Percentiles rank a stretch among this genome's conserved stretches.
Evolutionary conservation across 2,329 filamentous ascomycete species (phyloP).

Genomic region (Blastomyces silverae): DNA sequence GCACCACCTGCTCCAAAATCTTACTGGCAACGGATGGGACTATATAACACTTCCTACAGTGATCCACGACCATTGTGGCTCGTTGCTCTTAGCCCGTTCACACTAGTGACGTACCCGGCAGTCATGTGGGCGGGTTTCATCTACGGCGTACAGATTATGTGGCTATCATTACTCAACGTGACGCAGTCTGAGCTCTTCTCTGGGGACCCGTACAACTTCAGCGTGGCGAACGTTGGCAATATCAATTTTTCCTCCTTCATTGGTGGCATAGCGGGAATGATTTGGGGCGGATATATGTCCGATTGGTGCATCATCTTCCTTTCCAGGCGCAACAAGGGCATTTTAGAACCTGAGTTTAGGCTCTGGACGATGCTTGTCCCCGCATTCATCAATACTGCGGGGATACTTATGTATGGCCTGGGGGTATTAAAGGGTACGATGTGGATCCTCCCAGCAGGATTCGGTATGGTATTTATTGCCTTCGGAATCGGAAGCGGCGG

Average conservation of each 20-base stretch:
- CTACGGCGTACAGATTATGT: constrained; percentile 28
- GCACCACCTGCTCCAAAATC: constrained; percentile 33
- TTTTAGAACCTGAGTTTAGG: constrained; percentile 44
- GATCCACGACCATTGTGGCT: constrained; percentile 24
- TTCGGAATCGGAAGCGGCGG: constrained; percentile 27
- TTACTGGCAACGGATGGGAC: constrained; percentile 40
- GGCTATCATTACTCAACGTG: constrained; percentile 31
- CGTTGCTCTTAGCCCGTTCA: constrained; percentile 28
- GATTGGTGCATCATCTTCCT: constrained; percentile 35
- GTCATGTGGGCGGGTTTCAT: constrained; percentile 28
- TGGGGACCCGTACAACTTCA: constrained; percentile 28
- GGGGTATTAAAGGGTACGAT: constrained; percentile 26
- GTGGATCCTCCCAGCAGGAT: constrained; percentile 27
- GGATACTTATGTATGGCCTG: constrained; percentile 28
- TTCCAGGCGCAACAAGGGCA: constrained; percentile 34
- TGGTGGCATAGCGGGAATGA: constrained; percentile 33
- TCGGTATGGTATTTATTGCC: constrained; percentile 28
- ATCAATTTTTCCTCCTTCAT: constrained; percentile 35
- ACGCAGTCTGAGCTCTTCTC: constrained; percentile 29
- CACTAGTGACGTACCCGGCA: constrained; percentile 29
- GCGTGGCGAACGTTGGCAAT: constrained; percentile 26
- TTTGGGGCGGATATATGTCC: constrained; percentile 32
- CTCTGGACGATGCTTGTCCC: constrained; percentile 33
- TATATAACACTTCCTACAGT: constrained; percentile 24
- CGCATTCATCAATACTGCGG: constrained; percentile 24